Evolutionary conservation across 2,329 filamentous ascomycete genomes (phyloP), one percentile per base, ranked within the genome.

Genomic region (Dothiorella sarmentorum): DNA sequence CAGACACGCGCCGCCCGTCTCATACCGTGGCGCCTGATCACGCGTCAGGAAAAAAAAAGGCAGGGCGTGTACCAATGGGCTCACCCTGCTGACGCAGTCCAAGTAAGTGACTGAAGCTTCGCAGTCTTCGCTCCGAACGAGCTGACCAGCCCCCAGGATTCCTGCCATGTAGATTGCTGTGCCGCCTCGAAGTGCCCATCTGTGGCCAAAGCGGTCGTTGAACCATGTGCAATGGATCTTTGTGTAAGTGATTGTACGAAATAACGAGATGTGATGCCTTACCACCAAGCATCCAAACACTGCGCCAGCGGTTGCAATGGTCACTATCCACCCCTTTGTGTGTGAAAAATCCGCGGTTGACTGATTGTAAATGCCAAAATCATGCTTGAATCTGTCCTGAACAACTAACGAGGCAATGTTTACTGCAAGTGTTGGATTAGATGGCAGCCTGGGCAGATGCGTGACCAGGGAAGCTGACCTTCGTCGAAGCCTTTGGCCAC

Each of bases 291-390:
- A 63, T 17, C 60, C 61, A 38, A 63, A 61, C 4, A 63, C 61
- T 15, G 61, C 61, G 9, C 61, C 61, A 7, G 61, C 61, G 11
- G 61, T 63, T 15, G 61, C 60, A n/a, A 63, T 63, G 4, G 60
- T 59, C 6, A 63, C 61, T 18, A 63, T 35, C 61, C 61, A 63
- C 35, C 61, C 61, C 37, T 63, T 63, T 15, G 61, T 63, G 18
- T 63, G 51, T n/a, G 61, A 56, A 27, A 61, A 63, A 31, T 63
- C 55, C 3, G 26, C 57, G 6, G 60, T 56, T n/a, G 61, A 4
- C 10, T 17, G 20, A 18, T 4, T 15, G 42, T 10, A 3, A 18
- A 45, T 7, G 26, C 26, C 42, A n/a, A 45, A 45, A 18, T 45
- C 42, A 18, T 45, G 42, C 17, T 45, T 45, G 18, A 45, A 45